Base-by-base conservation (phyloP, 1,139 yeast species). In the Saccharomyces pastorianus region DNA sequence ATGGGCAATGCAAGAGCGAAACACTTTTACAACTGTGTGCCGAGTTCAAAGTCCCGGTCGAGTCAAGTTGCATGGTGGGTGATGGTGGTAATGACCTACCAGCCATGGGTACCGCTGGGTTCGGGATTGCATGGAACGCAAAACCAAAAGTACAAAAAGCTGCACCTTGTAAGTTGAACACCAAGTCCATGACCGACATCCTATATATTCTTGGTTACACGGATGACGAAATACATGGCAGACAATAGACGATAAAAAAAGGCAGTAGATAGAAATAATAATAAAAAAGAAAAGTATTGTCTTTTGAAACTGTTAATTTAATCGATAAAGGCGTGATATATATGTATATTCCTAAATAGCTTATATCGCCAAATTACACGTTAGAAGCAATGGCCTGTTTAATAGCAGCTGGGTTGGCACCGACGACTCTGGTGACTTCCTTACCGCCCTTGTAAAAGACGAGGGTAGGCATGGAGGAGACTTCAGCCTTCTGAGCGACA, bases 81-180 rank as follows among this genome's bases (percentile, higher is more conserved):
- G 99, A 95, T 68, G 99, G 99, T 32, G 96, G 98, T 27, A 95
- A 95, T 65, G 99, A 95, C 71, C 76, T 95, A 68, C 81, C 81
- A 47, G 95, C 95, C 91, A 93, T 95, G 98, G 80, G 76, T 3
- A 82, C 73, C 20, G 97, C 96, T 1, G 98, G 98, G 0, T 88
- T 83, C 69, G 99, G 99, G 20, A 78, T 95, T 56, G 99, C 99
- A 0, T 95, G 96, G 95, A 87, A 90, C 68, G 99, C 99, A 14
- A 95, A 95, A 69, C 97, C 98, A 32, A 82, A 78, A 59, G 99
- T 95, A 3, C 97, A 89, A 69, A 64, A 71, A 55, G 72, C 74
- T 61, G 99, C 99, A 0, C 97, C 97, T 9, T 77, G 88, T 48
- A 78, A 88, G 59, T 76, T 93, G 62, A 93, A 93, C 69, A 77